A percentile compares a stretch with the other conserved stretches of the same genome.
Conservation (phyloP, 352 stramenopile genomes). For the Phytophthora niederhauseri region DNA sequence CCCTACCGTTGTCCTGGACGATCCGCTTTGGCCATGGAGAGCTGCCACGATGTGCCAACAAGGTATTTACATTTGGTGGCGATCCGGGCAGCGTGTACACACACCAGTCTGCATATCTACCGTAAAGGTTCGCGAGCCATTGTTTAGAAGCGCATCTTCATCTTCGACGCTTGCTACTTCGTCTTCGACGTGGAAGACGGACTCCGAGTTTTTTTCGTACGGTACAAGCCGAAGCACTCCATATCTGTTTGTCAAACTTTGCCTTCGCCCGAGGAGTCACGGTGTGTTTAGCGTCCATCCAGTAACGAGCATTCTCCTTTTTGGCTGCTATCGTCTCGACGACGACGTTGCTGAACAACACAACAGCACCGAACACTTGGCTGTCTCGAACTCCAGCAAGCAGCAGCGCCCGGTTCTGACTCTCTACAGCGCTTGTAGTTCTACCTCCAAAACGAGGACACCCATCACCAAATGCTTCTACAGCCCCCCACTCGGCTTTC, state of each 20-base stretch:
- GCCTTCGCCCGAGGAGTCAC: background rate
- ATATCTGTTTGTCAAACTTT: background rate
- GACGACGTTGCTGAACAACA: background rate
- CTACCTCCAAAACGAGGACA: background rate
- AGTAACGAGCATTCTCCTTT: background rate
- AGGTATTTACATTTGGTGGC: constrained; percentile 12
- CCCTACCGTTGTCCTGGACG: background rate
- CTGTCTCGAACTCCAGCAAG: background rate
- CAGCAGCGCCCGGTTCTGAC: background rate
- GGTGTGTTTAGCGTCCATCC: background rate
- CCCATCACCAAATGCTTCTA: background rate
- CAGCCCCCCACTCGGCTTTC: background rate
- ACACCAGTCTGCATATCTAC: background rate
- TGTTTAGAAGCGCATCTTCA: background rate
- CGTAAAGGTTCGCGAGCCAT: constrained; percentile 3
- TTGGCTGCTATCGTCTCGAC: background rate
- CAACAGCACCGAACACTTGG: background rate
- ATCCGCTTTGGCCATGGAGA: constrained; percentile 1
- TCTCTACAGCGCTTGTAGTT: background rate
- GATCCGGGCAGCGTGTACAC: constrained; percentile 11
- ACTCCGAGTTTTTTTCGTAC: background rate
- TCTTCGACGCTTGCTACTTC: background rate
- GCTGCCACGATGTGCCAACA: constrained; percentile 19
- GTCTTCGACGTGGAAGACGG: background rate
- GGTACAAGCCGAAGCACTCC: background rate